Conservation (phyloP, 2,329 filamentous ascomycete species). For the Penicillium sp. region DNA sequence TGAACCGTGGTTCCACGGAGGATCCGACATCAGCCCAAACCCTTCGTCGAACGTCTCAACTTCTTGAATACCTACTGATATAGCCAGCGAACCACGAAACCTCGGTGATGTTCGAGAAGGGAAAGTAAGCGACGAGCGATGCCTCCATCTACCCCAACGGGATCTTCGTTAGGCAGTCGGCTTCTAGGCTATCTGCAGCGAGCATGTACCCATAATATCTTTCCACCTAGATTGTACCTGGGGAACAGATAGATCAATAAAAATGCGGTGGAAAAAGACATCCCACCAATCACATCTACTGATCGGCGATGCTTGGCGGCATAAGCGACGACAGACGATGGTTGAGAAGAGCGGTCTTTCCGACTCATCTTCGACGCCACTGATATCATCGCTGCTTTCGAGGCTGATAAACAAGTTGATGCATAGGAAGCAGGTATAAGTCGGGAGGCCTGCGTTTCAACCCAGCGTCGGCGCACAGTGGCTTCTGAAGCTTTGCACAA, state of each 20-base stretch:
- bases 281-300: constrained; percentile 1
- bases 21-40: constrained; percentile 6
- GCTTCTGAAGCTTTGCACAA: background rate
- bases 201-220: background rate
- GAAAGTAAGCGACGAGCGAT: background rate
- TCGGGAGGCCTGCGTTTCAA: background rate
- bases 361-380: constrained; percentile 5
- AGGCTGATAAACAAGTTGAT: constrained; percentile 1
- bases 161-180: background rate
- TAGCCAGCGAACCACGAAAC: background rate
- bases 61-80: background rate
- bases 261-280: background rate
- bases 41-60: constrained; percentile 2
- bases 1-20: constrained; percentile 1
- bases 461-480: background rate
- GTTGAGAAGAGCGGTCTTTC: background rate
- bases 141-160: background rate
- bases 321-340: constrained; percentile 7
- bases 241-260: constrained; percentile 12
- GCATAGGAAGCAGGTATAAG: background rate
- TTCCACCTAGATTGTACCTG: constrained; percentile 1
- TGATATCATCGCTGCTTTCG: constrained; percentile 14
- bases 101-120: background rate
- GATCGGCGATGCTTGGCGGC: constrained; percentile 14
- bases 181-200: background rate